Conservation (phyloP, 306 rosid species). For the Prunus mume region DNA sequence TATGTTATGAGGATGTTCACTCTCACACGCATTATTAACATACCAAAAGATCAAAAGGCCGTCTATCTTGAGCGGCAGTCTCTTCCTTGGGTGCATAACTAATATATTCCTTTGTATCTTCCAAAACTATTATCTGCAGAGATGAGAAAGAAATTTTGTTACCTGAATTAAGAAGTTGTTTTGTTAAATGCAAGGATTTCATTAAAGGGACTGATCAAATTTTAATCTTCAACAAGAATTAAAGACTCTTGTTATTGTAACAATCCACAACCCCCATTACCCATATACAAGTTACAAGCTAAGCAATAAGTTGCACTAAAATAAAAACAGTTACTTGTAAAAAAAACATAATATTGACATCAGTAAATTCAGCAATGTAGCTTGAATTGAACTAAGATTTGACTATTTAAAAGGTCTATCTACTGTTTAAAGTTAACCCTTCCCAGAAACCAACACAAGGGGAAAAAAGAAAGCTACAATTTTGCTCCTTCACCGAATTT, state of each 20-base stretch:
- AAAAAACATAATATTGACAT: background rate
- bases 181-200: background rate
- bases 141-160: background rate
- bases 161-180: background rate
- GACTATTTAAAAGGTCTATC: background rate
- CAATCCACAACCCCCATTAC: background rate
- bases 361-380: background rate
- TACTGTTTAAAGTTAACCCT: too few relatives aligned
- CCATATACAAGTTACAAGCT: background rate
- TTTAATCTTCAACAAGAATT: background rate
- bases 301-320: background rate
- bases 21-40: slow-evolving; percentile 27
- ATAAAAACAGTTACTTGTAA: background rate
- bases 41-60: slow-evolving; percentile 91
- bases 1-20: slow-evolving; percentile 12
- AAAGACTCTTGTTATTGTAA: background rate
- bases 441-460: background rate
- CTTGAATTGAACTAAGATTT: background rate
- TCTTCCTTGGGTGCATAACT: slow-evolving; percentile 74
- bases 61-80: slow-evolving; percentile 74
- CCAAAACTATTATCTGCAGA: slow-evolving; percentile 84
- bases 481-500: background rate
- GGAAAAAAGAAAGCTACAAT: background rate
- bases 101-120: slow-evolving; percentile 75
- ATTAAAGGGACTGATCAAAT: background rate